A percentile compares a stretch with the other conserved stretches of the same genome.
These are phyloP conservation scores for Trichoderma koningiopsis DNA, from an alignment of 2,329 filamentous ascomycete genomes.

Conservation along the genomic window DNA sequence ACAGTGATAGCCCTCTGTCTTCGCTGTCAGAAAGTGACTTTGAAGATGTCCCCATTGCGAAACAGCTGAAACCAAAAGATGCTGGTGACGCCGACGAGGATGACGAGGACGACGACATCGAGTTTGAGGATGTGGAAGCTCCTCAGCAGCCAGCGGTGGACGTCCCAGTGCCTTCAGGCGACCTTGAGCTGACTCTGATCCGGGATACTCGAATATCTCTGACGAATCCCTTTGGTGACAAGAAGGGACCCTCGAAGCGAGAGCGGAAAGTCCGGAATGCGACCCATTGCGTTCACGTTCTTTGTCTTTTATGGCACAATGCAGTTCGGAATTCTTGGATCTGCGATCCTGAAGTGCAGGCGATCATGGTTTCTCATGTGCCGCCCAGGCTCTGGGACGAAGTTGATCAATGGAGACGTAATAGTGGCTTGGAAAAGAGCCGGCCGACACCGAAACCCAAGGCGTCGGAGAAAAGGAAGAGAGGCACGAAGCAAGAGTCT, in stretches of 20 bases:
- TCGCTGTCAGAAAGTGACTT: conserved; percentile 62
- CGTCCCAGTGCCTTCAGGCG: conserved; percentile 58
- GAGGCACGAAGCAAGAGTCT: conserved; percentile 37
- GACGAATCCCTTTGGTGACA: conserved; percentile 63
- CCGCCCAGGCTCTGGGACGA: conserved; percentile 69
- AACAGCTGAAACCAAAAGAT: conserved; percentile 44
- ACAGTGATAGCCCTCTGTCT: conserved; percentile 52
- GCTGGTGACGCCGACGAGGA: conserved; percentile 30
- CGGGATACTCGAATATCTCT: conserved; percentile 62
- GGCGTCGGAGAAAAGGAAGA: conserved; percentile 37
- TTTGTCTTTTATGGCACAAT: conserved; percentile 88
- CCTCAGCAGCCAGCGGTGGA: conserved; percentile 56
- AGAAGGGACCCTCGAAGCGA: conserved; percentile 83
- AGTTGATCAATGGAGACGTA: conserved; percentile 70
- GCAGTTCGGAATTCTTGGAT: conserved; percentile 81
- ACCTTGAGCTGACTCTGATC: conserved; percentile 73
- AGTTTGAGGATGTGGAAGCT: conserved; percentile 65
- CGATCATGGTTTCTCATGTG: conserved; percentile 73
- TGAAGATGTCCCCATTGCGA: conserved; percentile 45
- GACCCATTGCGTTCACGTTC: conserved; percentile 87
- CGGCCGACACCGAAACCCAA: conserved; percentile 30
- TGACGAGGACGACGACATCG: conserved; percentile 51
- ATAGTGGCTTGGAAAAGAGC: conserved; percentile 60
- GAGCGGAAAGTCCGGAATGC: conserved; percentile 76
- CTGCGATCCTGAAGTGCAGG: conserved; percentile 74